phyloP scores from a whole-genome alignment of 768 basidiomycete genomes.

The Russula brevipes region DNA sequence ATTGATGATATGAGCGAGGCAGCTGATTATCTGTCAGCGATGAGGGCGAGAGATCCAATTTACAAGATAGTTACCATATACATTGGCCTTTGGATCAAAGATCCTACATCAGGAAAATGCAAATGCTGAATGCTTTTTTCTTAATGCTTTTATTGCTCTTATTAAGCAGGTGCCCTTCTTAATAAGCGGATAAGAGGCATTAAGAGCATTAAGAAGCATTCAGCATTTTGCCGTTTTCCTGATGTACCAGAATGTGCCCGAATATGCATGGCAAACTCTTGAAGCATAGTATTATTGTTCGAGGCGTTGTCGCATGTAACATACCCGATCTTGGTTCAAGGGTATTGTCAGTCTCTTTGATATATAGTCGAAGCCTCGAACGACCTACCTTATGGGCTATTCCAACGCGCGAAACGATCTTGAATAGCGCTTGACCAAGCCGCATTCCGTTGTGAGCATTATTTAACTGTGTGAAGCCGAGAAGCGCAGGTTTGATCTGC shows the following conservation, averaged over 20 bases:
- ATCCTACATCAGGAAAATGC: too few relatives aligned
- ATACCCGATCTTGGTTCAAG: not conserved
- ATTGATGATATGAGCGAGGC: conserved; percentile 36
- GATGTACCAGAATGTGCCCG: too few relatives aligned
- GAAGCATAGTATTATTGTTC: not conserved
- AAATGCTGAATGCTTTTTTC: too few relatives aligned
- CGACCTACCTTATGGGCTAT: conserved; percentile 32
- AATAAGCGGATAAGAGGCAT: too few relatives aligned
- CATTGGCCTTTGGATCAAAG: not conserved
- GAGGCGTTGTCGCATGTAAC: not conserved
- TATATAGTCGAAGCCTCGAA: not conserved
- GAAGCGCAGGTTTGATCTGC: conserved; percentile 28
- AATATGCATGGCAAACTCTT: too few relatives aligned
- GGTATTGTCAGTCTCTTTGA: too few relatives aligned
- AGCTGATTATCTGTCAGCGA: conserved; percentile 21
- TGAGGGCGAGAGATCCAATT: too few relatives aligned
- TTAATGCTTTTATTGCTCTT: too few relatives aligned
- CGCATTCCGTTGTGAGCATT: conserved; percentile 35
- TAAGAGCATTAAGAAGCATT: too few relatives aligned
- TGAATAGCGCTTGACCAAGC: conserved; percentile 38
- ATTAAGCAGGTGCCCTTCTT: too few relatives aligned
- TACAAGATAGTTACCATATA: not conserved
- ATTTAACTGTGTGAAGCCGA: conserved; percentile 37
- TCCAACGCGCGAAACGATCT: conserved; percentile 29
- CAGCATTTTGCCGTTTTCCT: too few relatives aligned